Base-by-base conservation (phyloP, 441 rosid genomes). In the Gossypium laxum region DNA sequence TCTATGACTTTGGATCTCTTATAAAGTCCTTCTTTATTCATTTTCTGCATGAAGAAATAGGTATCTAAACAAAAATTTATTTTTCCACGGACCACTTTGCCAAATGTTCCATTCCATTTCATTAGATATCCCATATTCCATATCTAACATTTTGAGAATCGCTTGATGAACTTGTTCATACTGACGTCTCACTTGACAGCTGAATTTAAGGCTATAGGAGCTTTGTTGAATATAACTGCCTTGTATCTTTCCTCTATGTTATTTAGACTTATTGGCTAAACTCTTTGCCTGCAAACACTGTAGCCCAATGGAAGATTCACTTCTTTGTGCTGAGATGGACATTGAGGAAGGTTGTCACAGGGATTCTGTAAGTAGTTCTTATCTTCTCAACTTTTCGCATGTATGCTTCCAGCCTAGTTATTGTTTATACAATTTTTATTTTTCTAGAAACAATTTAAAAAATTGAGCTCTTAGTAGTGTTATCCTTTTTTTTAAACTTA, bases 271-370 rank as follows among this genome's bases (percentile, higher is more conserved):
- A 24, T 50, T 72, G 75, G 64, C 65, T 47, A 10, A 67, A 69
- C 17, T 43, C 32, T 73, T 18, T 73, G 15, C 45, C 57, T 54
- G 67, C 74, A 6, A 61, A 56, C 41, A 76, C 55, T 80, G 80
- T 80, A 91, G 97, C 70, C 80, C 91, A 70, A 48, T 83, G 80
- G 93, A 85, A 82, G 93, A 91, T 68, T 78, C 88, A 50, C 87
- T 91, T 77, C 85, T 87, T 67, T 66, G 74, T 50, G 67, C 19
- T 5, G 75, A 80, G 48, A 71, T 55, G 38, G 87, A 86, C 51
- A 76, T 81, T n/a, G 90, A 85, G 73, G 87, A 80, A 78, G 79
- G 69, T 70, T 76, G 63, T 75, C 75, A 67, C 66, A 69, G 62
- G 30, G 77, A 69, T 58, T 69, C 64, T 70, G 96, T 91, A 85